Base-by-base conservation (phyloP, 176 grass and related monocot genomes). In the Triticum urartu region DNA sequence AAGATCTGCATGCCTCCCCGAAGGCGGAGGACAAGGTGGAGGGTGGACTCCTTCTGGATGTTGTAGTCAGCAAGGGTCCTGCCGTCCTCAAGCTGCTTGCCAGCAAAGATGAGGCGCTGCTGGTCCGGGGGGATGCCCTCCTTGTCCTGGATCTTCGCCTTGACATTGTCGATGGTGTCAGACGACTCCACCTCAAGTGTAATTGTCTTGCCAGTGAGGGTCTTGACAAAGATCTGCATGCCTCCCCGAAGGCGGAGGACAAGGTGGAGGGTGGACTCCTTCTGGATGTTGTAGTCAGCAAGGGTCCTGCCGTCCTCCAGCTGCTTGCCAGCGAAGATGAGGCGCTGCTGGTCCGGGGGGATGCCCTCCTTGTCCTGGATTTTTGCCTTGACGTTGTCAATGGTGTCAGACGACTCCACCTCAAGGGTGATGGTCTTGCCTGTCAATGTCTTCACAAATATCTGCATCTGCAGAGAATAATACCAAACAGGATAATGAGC, bases 331-430 rank as follows among this genome's bases (percentile, higher is more conserved):
- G 93, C 90, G 0, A 95, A 95, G 68, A 92, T 92, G 0, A 95
- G 59, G 3, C 90, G 63, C 79, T 95, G 93, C 90, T 92, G 90
- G 62, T 92, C 93, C 20, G 93, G 93, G 8, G 88, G 93, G 1
- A 95, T 95, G 6, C 94, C 94, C 64, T 89, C 91, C 84, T 92
- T 92, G 67, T 92, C 91, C 80, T 92, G 91, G 60, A 92, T 92
- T 50, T 92, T 92, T 2, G 87, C 82, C 56, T 84, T 84, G 0
- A 84, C 82, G 0, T 84, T 84, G 56, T 84, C 82, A 0, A 89
- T 89, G 7, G 88, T 90, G 40, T 91, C 90, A 1, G 80, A 84
- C 1, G 60, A 71, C 82, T 91, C 86, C 1, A 91, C 90, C 81
- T 91, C 90, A 1, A 89, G 64, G 42, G 91, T 92, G 52, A 93